These are phyloP conservation scores for Cyclotella distinguenda DNA, from an alignment of 108 stramenopile species.

Conservation along the genomic window DNA sequence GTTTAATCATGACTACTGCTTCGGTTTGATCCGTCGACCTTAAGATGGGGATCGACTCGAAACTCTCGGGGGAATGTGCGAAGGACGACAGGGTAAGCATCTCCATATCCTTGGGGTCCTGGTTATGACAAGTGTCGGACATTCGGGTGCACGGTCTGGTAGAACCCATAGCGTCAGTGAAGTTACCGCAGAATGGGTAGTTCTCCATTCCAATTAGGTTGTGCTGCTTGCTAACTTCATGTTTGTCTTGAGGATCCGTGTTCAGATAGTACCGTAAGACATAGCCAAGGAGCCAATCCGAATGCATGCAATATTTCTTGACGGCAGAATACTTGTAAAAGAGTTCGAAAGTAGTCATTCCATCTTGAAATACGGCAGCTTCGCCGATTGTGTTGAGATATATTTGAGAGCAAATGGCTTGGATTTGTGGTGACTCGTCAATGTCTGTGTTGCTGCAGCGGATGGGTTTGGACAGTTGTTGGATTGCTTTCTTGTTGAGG, in stretches of 20 bases:
- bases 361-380: not conserved
- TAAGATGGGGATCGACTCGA: not conserved
- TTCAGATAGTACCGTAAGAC: constrained; percentile 9
- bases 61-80: constrained; percentile 7
- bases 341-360: constrained; percentile 6
- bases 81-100: not conserved
- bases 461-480: constrained; percentile 24
- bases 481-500: constrained; percentile 22
- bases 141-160: not conserved
- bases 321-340: constrained; percentile 15
- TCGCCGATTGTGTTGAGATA: constrained; percentile 2
- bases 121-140: constrained; percentile 18
- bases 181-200: constrained; percentile 10
- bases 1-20: not conserved
- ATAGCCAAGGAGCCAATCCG: constrained; percentile 12
- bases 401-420: constrained; percentile 1
- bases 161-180: not conserved
- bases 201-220: constrained; percentile 4
- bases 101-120: constrained; percentile 10
- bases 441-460: not conserved
- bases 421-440: not conserved
- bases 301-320: constrained; percentile 14
- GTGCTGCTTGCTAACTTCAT: not conserved
- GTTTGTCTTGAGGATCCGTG: no score
- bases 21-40: not conserved